These are phyloP conservation scores for Tetraselmis striata DNA, from an alignment of 139 green algal species.

Conservation along the genomic window DNA sequence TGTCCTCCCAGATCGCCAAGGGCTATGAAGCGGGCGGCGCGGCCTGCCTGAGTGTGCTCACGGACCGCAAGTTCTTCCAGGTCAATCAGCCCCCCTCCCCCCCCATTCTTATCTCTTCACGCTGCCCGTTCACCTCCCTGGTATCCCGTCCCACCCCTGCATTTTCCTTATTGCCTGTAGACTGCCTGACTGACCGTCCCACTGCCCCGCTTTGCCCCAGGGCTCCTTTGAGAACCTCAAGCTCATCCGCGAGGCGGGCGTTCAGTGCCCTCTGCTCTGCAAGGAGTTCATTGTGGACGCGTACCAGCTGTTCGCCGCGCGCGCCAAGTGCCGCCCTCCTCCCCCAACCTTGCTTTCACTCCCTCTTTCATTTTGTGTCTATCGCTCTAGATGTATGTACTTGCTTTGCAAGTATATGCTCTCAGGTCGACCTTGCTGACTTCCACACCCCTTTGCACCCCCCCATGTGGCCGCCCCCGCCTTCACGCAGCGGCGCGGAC, in stretches of 20 bases:
- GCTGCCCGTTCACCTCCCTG: neutral
- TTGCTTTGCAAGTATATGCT: too few relatives aligned
- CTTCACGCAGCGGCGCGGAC: constrained; percentile 74
- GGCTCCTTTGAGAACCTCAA: constrained; percentile 76
- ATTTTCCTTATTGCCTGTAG: neutral
- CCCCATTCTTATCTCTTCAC: too few relatives aligned
- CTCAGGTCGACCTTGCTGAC: too few relatives aligned
- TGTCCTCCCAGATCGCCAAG: constrained; percentile 57
- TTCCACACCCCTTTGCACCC: neutral
- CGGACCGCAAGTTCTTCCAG: constrained; percentile 95
- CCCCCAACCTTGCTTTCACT: neutral
- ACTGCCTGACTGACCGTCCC: neutral
- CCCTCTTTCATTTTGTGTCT: neutral
- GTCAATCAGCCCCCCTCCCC: constrained; percentile 8
- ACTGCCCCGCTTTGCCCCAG: too few relatives aligned
- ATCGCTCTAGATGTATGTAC: too few relatives aligned
- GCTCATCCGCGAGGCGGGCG: constrained; percentile 63
- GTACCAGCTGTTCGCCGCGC: constrained; percentile 75
- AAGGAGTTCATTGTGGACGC: constrained; percentile 99
- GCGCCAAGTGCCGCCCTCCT: neutral
- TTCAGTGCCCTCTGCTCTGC: constrained; percentile 89
- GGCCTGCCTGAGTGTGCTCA: constrained; percentile 93
- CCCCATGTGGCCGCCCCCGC: neutral
- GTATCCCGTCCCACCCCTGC: neutral
- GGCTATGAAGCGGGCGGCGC: constrained; percentile 93